Evolutionary conservation across 371 early-diverging fungal species (phyloP).

Genomic region (Dinochytrium kinnereticum): DNA sequence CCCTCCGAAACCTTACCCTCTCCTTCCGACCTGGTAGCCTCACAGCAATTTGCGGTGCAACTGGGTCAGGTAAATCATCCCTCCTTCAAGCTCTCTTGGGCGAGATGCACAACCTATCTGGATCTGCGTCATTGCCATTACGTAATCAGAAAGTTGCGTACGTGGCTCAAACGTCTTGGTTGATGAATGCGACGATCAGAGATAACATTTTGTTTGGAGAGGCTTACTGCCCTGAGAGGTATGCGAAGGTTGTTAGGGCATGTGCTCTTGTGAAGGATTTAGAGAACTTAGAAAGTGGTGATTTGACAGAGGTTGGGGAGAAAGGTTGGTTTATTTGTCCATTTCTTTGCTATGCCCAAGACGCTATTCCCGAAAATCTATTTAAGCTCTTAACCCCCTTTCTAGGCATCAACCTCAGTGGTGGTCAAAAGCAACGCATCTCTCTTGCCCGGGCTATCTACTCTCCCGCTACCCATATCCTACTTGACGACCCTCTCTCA

Average conservation of each 20-base stretch:
- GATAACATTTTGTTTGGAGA: slow-evolving; percentile 65
- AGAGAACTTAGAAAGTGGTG: slow-evolving; percentile 74
- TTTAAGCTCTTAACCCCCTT: slow-evolving; percentile 10
- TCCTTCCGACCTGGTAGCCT: slow-evolving; percentile 66
- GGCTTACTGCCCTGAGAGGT: slow-evolving; percentile 50
- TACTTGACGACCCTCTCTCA: slow-evolving; percentile 61
- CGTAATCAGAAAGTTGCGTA: slow-evolving; percentile 42
- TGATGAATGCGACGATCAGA: slow-evolving; percentile 61
- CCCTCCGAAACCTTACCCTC: slow-evolving; percentile 32
- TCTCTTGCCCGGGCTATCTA: slow-evolving; percentile 42
- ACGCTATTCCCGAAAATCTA: neutral
- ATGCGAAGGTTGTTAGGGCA: slow-evolving; percentile 49
- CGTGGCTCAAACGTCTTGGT: slow-evolving; percentile 60
- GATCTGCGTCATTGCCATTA: slow-evolving; percentile 27
- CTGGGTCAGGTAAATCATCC: slow-evolving; percentile 69
- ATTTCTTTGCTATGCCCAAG: neutral
- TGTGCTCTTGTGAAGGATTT: slow-evolving; percentile 46
- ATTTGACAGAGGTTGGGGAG: slow-evolving; percentile 86
- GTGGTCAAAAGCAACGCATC: slow-evolving; percentile 47
- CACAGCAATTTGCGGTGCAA: slow-evolving; percentile 69
- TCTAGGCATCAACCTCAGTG: slow-evolving; percentile 50
- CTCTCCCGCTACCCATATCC: slow-evolving; percentile 33
- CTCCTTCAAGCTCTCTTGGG: slow-evolving; percentile 46
- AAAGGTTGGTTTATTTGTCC: slow-evolving; percentile 42
- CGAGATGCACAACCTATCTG: slow-evolving; percentile 16